Evolutionary conservation across 257 asterid species (phyloP).

Genomic region (Coffea canephora): DNA sequence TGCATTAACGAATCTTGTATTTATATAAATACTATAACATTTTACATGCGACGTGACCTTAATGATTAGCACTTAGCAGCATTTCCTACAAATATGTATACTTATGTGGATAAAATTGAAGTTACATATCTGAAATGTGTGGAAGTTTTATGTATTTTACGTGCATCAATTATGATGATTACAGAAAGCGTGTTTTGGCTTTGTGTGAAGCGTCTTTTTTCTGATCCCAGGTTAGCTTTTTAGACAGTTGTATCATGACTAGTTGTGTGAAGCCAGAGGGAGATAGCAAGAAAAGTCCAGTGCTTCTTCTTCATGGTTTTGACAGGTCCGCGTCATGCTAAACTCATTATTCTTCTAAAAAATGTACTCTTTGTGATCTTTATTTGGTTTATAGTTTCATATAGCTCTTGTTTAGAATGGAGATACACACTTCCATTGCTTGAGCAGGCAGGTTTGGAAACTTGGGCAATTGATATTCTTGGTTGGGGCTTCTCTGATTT

Average conservation of each 20-base stretch:
- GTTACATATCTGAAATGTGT: no score
- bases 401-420: slow-evolving; percentile 98
- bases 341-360: slow-evolving; percentile 15
- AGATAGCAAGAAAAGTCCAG: slow-evolving; percentile 40
- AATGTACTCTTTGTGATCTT: slow-evolving; percentile 17
- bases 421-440: slow-evolving; percentile 80
- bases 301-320: slow-evolving; percentile 94
- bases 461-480: slow-evolving; percentile 86
- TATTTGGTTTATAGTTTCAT: slow-evolving; percentile 47
- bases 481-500: slow-evolving; percentile 99
- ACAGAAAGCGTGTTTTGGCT: background rate
- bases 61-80: background rate
- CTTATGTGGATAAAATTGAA: no score
- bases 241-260: slow-evolving; percentile 56
- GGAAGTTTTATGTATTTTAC: no score
- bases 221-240: slow-evolving; percentile 51
- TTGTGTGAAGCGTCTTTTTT: background rate
- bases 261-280: slow-evolving; percentile 75
- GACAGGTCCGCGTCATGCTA: slow-evolving; percentile 60
- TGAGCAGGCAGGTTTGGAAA: slow-evolving; percentile 77
- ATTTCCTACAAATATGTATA: background rate
- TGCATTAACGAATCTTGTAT: background rate
- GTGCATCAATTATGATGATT: background rate
- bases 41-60: background rate
- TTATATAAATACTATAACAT: background rate